phyloP scores from a whole-genome alignment of 345 rosid genomes.

The Salix suchowensis region DNA sequence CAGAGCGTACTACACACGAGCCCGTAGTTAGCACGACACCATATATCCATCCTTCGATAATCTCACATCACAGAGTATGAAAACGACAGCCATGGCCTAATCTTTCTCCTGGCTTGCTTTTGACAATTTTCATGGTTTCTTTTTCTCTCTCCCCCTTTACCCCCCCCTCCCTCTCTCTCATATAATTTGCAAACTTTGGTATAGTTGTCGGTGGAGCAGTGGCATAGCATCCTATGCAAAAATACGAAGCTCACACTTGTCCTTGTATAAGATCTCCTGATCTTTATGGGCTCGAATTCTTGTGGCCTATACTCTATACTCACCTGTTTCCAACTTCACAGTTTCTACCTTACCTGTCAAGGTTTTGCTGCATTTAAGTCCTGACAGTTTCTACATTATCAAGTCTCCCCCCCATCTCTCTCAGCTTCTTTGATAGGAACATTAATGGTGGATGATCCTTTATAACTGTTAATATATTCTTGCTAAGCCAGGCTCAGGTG shows the following conservation, averaged over 20 bases:
- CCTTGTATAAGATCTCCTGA: background rate
- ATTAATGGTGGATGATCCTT: background rate
- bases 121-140: background rate
- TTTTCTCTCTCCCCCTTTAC: background rate
- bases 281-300: background rate
- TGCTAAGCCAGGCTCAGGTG: conserved; percentile 3
- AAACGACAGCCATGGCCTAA: background rate
- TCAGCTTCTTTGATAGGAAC: background rate
- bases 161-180: background rate
- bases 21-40: background rate
- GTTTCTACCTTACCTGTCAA: background rate
- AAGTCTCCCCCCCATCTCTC: background rate
- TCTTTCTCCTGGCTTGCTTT: background rate
- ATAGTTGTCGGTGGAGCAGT: conserved; percentile 21
- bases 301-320: background rate
- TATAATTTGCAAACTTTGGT: background rate
- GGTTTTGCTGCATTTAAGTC: background rate
- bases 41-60: background rate
- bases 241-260: background rate
- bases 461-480: background rate
- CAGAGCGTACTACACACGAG: background rate
- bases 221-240: conserved; percentile 17
- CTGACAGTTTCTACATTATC: background rate
- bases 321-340: background rate
- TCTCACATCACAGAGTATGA: background rate